Percentiles rank a stretch among this genome's conserved stretches.
Evolutionary conservation across 805 yeast species (phyloP).

Genomic region (Metschnikowia bowlesiae): DNA sequence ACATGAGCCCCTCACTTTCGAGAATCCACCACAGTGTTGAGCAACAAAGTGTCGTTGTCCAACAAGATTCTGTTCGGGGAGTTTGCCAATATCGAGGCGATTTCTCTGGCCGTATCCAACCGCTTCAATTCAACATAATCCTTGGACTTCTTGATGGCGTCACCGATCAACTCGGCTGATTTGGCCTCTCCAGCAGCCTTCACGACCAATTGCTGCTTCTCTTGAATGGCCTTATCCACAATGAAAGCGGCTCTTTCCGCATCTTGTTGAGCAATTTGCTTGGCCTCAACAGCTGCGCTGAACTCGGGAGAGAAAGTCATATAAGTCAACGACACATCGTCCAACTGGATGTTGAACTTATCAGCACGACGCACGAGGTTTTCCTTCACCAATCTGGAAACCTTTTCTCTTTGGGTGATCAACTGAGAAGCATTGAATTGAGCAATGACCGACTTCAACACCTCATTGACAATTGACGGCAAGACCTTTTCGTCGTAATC

Average conservation of each 20-base stretch:
- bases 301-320: constrained; percentile 99
- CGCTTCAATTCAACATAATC: constrained; percentile 97
- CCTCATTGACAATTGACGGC: constrained; percentile 98
- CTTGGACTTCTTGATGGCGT: constrained; percentile 92
- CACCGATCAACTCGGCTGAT: constrained; percentile 97
- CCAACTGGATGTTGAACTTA: constrained; percentile 80
- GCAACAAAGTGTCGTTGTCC: constrained; percentile 86
- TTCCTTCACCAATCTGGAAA: constrained; percentile 86
- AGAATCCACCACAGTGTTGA: constrained; percentile 81
- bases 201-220: constrained; percentile 94
- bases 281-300: constrained; percentile 95
- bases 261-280: constrained; percentile 98
- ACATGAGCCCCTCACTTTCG: constrained; percentile 37
- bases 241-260: constrained; percentile 97
- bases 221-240: constrained; percentile 96
- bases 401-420: constrained; percentile 98
- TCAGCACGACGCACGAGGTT: constrained; percentile 86
- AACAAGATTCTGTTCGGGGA: constrained; percentile 90
- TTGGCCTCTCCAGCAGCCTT: constrained; percentile 98
- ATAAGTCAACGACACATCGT: constrained; percentile 92
- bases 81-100: constrained; percentile 75
- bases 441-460: constrained; percentile 92
- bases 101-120: constrained; percentile 94
- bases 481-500: constrained; percentile 97
- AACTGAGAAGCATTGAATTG: constrained; percentile 98